These are phyloP conservation scores for Polyplosphaeria fusca DNA, from an alignment of 495 filamentous ascomycete species.

Conservation along the genomic window DNA sequence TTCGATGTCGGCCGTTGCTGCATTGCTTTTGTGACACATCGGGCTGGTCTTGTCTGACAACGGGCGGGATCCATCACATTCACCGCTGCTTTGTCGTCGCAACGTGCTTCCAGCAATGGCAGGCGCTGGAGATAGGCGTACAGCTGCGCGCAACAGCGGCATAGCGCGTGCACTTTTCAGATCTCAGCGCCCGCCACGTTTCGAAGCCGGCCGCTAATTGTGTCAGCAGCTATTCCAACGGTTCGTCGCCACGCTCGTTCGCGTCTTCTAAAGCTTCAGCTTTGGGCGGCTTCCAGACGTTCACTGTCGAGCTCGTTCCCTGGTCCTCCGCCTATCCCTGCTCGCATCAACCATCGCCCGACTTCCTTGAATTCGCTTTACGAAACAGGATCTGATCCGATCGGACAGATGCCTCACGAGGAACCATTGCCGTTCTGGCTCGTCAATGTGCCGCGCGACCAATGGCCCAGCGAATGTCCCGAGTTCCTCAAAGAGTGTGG, in stretches of 20 bases:
- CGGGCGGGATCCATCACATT: background rate
- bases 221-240: slow-evolving; percentile 7
- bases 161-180: background rate
- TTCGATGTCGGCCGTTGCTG: too few relatives aligned
- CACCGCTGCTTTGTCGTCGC: background rate
- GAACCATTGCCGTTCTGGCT: slow-evolving; percentile 66
- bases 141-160: background rate
- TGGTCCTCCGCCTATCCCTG: slow-evolving; percentile 2
- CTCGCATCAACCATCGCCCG: background rate
- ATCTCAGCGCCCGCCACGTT: slow-evolving; percentile 10
- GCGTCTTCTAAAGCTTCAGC: background rate
- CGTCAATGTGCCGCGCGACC: slow-evolving; percentile 63
- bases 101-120: background rate
- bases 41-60: too few relatives aligned
- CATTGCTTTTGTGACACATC: too few relatives aligned
- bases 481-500: slow-evolving; percentile 58
- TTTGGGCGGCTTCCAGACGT: too few relatives aligned
- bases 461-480: slow-evolving; percentile 65
- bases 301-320: background rate
- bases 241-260: background rate
- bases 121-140: background rate
- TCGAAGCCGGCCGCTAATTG: slow-evolving; percentile 6
- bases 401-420: slow-evolving; percentile 30
- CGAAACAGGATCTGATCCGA: too few relatives aligned
- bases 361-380: too few relatives aligned